Evolutionary conservation across 2,329 filamentous ascomycete genomes (phyloP).

Genomic region (Cordyceps cateniannulata): DNA sequence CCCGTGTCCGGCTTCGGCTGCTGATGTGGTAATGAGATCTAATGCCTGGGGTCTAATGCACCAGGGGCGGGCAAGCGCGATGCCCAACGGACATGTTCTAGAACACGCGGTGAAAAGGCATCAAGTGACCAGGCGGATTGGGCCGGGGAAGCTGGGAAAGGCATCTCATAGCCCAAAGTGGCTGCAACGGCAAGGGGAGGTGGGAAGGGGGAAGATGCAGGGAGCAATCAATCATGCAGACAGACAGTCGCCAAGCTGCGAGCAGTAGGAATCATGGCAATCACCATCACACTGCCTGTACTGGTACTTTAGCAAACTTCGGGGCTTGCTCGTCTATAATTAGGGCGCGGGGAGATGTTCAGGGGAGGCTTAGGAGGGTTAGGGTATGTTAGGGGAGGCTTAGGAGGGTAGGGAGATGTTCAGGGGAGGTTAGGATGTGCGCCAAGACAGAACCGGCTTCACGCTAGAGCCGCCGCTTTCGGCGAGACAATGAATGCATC

Average conservation of each 20-base stretch:
- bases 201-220: background rate
- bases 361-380: no score
- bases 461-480: background rate
- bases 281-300: no score
- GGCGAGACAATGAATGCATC: background rate
- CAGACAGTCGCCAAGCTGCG: no score
- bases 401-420: no score
- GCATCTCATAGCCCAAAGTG: background rate
- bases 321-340: no score
- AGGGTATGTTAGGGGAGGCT: no score
- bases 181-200: background rate
- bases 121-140: background rate
- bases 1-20: conserved; percentile 12
- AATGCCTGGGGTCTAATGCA: no score
- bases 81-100: background rate
- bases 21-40: background rate
- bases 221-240: background rate
- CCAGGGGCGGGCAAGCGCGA: background rate
- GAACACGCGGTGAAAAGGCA: background rate
- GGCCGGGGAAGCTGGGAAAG: background rate
- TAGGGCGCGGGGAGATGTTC: no score
- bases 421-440: background rate
- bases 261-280: no score
- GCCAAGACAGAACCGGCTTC: background rate
- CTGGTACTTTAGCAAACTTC: no score